Evolutionary conservation across 129 eudicot species (phyloP), one percentile per base, ranked within the genome.

Genomic region (Artemisia tridentata): DNA sequence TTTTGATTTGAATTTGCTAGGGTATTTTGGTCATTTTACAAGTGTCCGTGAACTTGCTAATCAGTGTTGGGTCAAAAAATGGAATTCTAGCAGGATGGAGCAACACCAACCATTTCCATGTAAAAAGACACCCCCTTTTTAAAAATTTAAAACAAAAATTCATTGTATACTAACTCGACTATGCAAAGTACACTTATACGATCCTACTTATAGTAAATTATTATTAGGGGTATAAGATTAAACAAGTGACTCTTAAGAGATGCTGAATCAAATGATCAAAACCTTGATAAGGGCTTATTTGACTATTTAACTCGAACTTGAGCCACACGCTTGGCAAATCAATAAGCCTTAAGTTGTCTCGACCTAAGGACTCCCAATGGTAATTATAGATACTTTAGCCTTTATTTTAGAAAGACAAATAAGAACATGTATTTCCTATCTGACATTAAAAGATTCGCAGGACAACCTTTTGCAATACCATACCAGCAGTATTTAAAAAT

Each of bases 1-100:
- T n/a, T n/a, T n/a, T n/a, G n/a, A n/a, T n/a, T 25, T 50, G 48
- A 23, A 19, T 56, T 20, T 20, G 23, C 67, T 57, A 58, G 46
- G 57, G 47, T 71, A 8, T 56, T 38, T 53, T 57, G 45, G 55
- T 71, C 75, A 43, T 56, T 43, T 56, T 49, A 18, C 9, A 11
- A 67, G 51, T 23, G 23, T 67, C 21, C 0, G 16, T 49, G 21
- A 49, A 47, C 15, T 66, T 67, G 48, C 76, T 6, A 59, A 17
- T 9, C 16, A n/a, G 25, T 23, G 10, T 16, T 14, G 63, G 73
- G 50, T 52, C 13, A 16, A 50, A 15, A 45, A 49, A 48, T 49
- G 58, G 53, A 67, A 49, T 49, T 25, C 60, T 67, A 11, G 60
- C 60, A 67, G 59, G 60, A 50, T 51, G 27, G 60, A 53, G 4